Conservation (phyloP, 176 grass and related monocot species). For the Cocos nucifera region DNA sequence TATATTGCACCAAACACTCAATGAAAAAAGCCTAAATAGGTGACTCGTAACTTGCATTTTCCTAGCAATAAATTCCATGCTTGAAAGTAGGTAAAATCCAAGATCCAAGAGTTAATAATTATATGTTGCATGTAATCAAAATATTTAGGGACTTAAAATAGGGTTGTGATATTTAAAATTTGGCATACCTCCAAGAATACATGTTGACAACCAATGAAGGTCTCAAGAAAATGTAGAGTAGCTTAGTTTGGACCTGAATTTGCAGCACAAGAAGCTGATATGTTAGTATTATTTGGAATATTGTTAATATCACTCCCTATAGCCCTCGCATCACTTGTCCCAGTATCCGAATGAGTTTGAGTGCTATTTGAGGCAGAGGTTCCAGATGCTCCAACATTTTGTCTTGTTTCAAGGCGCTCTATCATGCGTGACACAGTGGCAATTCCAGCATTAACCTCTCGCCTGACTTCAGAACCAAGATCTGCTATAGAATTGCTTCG, state of each 20-base stretch:
- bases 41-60: no score
- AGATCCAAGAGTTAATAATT: no score
- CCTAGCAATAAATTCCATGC: no score
- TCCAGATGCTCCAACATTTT: conserved; percentile 26
- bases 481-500: conserved; percentile 62
- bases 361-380: conserved; percentile 25
- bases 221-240: conserved; percentile 26
- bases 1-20: no score
- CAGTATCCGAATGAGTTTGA: conserved; percentile 14
- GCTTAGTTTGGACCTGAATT: conserved; percentile 34
- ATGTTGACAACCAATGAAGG: conserved; percentile 18
- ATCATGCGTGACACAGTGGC: conserved; percentile 85
- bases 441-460: conserved; percentile 91
- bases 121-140: no score
- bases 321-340: conserved; percentile 27
- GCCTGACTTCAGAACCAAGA: conserved; percentile 86
- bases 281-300: conserved; percentile 17
- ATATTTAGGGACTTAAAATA: no score
- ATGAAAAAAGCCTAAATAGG: no score
- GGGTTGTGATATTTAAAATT: no score
- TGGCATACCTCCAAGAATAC: no score
- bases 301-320: conserved; percentile 13
- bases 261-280: conserved; percentile 34
- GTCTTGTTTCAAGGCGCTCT: conserved; percentile 83
- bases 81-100: no score